These are phyloP conservation scores for Sphaceloma murrayae DNA, from an alignment of 2,329 filamentous ascomycete species.

Conservation along the genomic window DNA sequence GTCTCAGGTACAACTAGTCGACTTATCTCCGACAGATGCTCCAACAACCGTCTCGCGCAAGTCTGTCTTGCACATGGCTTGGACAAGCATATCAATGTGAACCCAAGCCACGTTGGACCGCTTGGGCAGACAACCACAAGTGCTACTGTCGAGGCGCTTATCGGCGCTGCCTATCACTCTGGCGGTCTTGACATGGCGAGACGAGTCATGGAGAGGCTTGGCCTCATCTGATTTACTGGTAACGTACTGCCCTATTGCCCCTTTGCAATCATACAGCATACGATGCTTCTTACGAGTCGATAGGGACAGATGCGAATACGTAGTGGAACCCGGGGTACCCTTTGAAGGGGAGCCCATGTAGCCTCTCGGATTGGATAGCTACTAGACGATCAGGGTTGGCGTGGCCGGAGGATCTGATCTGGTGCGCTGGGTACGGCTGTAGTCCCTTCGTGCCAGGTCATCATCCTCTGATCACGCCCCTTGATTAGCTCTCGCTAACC, in stretches of 20 bases:
- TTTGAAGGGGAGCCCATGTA: neutral
- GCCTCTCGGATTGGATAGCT: neutral
- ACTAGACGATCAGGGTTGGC: neutral
- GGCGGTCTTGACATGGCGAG: neutral
- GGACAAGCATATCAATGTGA: neutral
- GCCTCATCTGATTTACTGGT: constrained; percentile 1
- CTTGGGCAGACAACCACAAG: neutral
- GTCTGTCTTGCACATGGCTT: neutral
- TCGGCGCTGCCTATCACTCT: constrained; percentile 8
- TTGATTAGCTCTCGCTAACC: neutral
- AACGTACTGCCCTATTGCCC: neutral
- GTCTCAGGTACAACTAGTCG: neutral
- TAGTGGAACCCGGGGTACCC: neutral
- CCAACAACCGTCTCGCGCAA: neutral
- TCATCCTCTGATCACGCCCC: neutral
- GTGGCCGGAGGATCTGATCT: neutral
- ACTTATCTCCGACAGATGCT: too few species aligned
- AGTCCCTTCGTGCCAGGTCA: neutral
- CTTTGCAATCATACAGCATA: too few species aligned
- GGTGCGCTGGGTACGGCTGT: neutral
- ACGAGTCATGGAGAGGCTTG: neutral
- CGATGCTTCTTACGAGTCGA: constrained; percentile 5
- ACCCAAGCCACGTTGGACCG: neutral
- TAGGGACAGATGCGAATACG: constrained; percentile 2
- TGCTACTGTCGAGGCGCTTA: neutral